phyloP scores from a whole-genome alignment of 2,329 filamentous ascomycete species.

The Cladorrhinum sp. region DNA sequence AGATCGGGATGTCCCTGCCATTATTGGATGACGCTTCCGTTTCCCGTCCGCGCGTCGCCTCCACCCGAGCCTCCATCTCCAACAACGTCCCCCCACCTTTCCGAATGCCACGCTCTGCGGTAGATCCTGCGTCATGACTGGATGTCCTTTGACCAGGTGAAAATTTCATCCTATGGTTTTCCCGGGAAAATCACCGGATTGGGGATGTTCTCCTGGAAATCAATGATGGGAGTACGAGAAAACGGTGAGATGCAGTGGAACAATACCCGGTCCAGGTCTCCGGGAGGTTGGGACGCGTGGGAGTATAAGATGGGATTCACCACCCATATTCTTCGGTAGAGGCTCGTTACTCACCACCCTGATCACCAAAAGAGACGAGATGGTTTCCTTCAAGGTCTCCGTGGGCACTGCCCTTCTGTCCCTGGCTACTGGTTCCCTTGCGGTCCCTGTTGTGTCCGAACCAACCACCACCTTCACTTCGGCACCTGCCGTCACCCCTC shows the following conservation, averaged over 20 bases:
- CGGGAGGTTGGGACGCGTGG: neutral
- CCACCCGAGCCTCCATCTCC: neutral
- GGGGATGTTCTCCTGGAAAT: neutral
- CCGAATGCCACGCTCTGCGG: neutral
- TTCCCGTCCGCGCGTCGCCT: neutral
- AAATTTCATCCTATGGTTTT: neutral
- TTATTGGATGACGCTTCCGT: neutral
- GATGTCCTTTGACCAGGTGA: neutral
- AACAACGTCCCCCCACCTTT: neutral
- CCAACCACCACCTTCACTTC: slow-evolving; percentile 23
- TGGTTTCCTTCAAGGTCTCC: slow-evolving; percentile 14
- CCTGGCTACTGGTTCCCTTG: slow-evolving; percentile 9
- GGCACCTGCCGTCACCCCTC: slow-evolving; percentile 9
- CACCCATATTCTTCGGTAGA: neutral
- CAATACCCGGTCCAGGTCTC: neutral
- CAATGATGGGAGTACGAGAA: neutral
- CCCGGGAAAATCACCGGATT: neutral
- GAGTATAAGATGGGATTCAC: slow-evolving; percentile 5
- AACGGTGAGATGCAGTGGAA: neutral
- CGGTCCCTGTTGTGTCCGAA: slow-evolving; percentile 24
- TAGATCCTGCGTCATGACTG: slow-evolving; percentile 8
- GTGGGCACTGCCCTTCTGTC: slow-evolving; percentile 17
- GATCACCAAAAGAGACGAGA: neutral
- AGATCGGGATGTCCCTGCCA: slow-evolving; percentile 4
- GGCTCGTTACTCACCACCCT: neutral